phyloP scores from a whole-genome alignment of 192 early-diverging fungal genomes.

The Coemansia furcata region DNA sequence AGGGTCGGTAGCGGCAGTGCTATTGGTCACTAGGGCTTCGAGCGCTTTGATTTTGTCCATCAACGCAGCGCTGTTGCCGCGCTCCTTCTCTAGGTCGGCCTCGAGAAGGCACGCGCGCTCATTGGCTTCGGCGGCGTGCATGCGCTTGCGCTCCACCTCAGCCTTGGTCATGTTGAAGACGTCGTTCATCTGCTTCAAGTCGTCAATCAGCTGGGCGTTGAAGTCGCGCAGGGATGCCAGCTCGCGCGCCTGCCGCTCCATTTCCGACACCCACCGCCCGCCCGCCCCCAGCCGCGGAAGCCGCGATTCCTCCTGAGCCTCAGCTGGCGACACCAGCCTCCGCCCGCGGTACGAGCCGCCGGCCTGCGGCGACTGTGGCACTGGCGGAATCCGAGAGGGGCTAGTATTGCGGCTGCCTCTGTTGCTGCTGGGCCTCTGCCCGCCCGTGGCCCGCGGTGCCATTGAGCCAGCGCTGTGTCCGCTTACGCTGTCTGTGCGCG shows the following conservation, averaged over 20 bases:
- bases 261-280: neutral
- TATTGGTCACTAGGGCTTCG: neutral
- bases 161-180: neutral
- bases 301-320: neutral
- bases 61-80: neutral
- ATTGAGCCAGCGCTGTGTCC: neutral
- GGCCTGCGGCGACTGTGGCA: neutral
- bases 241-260: neutral
- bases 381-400: neutral
- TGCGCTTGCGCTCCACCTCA: neutral
- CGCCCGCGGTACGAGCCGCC: neutral
- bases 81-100: neutral
- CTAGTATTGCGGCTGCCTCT: neutral
- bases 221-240: constrained; percentile 17
- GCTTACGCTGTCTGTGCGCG: constrained; percentile 1
- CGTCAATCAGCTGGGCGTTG: constrained; percentile 19
- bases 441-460: neutral
- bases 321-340: neutral
- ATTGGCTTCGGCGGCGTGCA: constrained; percentile 1
- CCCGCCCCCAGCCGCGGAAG: neutral
- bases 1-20: neutral
- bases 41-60: constrained; percentile 13
- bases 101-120: constrained; percentile 5
- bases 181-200: constrained; percentile 8
- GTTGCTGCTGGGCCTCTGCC: neutral